Evolutionary conservation across 176 grass and related monocot species (phyloP).

Genomic region (Oryza meridionalis): DNA sequence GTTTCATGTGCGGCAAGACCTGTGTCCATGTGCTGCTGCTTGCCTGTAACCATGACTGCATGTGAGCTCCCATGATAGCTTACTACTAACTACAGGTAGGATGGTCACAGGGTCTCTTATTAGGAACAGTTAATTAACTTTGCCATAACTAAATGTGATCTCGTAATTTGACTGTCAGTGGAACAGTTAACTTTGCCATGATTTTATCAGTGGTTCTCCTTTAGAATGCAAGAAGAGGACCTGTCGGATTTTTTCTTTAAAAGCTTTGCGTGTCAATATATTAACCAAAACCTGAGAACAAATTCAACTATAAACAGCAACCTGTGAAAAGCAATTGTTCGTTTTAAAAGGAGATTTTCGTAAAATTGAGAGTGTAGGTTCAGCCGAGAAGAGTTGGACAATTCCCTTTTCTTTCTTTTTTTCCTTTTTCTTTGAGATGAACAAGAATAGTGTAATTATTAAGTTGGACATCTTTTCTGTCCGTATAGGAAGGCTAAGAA

Average conservation of each 20-base stretch:
- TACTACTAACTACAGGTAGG: not conserved
- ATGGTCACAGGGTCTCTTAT: not conserved
- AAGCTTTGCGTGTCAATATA: not conserved
- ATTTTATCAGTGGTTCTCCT: not conserved
- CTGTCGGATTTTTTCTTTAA: too few relatives aligned
- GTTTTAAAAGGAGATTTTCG: not conserved
- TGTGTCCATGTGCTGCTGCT: constrained; percentile 33
- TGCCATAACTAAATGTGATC: not conserved
- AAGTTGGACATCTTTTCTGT: not conserved
- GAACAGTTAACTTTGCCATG: not conserved
- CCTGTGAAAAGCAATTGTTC: not conserved
- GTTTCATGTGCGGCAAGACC: constrained; percentile 35
- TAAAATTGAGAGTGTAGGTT: not conserved
- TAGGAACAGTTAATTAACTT: not conserved
- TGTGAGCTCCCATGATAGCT: constrained; percentile 30
- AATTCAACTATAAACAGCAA: not conserved
- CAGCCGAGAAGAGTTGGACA: not conserved
- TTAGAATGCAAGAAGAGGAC: not conserved
- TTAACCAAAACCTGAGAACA: not conserved
- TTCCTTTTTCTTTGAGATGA: not conserved
- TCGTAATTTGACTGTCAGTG: not conserved
- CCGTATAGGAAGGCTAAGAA: not conserved
- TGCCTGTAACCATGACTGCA: not conserved
- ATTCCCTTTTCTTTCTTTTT: not conserved
- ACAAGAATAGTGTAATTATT: not conserved